Percentiles rank a stretch among this genome's conserved stretches.
phyloP scores from a whole-genome alignment of 768 basidiomycete genomes.

The Lactarius hatsudake region DNA sequence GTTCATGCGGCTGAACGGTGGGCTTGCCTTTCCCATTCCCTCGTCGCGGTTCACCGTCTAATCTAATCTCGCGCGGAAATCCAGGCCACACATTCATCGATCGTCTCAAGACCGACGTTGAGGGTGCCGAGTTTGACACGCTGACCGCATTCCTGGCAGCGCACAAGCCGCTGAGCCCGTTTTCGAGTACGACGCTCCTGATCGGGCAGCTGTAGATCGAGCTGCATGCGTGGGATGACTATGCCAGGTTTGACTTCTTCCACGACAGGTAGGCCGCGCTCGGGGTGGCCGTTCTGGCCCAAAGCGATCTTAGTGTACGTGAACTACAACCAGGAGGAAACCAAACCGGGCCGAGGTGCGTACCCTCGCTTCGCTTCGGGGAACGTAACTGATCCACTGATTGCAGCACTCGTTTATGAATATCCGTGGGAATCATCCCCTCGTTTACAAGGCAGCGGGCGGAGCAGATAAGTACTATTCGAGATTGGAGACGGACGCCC shows the following conservation, averaged over 20 bases:
- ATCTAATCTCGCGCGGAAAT: constrained; percentile 22
- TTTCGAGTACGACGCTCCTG: constrained; percentile 39
- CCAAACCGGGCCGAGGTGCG: constrained; percentile 43
- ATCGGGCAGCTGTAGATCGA: constrained; percentile 73
- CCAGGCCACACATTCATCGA: constrained; percentile 59
- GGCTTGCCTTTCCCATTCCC: too few relatives aligned
- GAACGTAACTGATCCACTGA: too few relatives aligned
- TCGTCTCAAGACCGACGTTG: constrained; percentile 69
- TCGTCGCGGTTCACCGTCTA: constrained; percentile 8
- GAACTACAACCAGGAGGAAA: constrained; percentile 34
- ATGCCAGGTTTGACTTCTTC: constrained; percentile 47
- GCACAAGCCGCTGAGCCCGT: constrained; percentile 31
- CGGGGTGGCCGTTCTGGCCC: constrained; percentile 58
- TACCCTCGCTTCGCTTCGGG: not conserved
- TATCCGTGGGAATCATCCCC: constrained; percentile 1
- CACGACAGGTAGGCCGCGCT: constrained; percentile 66
- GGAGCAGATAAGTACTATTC: too few relatives aligned
- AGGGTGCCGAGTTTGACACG: constrained; percentile 64
- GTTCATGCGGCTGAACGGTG: too few relatives aligned
- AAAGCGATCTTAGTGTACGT: constrained; percentile 51
- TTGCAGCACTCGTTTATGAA: constrained; percentile 38
- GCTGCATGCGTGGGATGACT: constrained; percentile 43
- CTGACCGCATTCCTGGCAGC: constrained; percentile 42
- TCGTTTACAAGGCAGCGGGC: not conserved
- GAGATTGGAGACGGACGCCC: too few relatives aligned